Base-by-base conservation (phyloP, 371 early-diverging fungal species). In the Actinomortierella wolfii region DNA sequence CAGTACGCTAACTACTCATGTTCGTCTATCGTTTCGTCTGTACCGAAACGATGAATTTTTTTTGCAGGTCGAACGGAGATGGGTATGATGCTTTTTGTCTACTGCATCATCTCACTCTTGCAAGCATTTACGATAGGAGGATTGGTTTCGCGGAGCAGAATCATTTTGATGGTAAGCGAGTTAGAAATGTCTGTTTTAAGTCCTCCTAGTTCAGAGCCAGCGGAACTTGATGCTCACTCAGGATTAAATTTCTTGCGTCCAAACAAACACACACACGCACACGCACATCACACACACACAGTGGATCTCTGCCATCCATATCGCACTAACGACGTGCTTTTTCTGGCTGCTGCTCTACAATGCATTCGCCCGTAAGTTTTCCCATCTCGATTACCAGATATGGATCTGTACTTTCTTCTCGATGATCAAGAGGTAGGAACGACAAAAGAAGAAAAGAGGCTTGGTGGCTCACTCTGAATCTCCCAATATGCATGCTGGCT, bases 61-160 rank as follows among this genome's bases (percentile, higher is more conserved):
- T 15, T 28, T 40, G 24, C 45, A 68, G 69, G 62, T 4, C 46
- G 62, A 18, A 43, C 54, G 8, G 68, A 68, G 57, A 56, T 68
- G 54, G 51, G 40, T 1, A 2, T 59, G 8, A 7, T 68, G 49
- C 56, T 59, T 52, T 24, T 59, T 44, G 52, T 55, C 15, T 68
- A 56, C 47, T 53, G 13, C 20, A 47, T 11, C 8, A 55, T 59
- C 14, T 26, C 59, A 2, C 29, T 63, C 18, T 53, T 68, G 0
- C 69, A 68, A 29, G 14, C 52, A 9, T 63, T 68, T n/a, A 59
- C 64, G 1, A 51, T 68, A 44, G 64, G 69, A 11, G 56, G 68
- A 11, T 34, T 59, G 5, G 40, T 40, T 21, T 23, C 52, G 11
- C 51, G 43, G 39, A 54, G 42, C 42, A 51, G 25, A 14, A 59